Conservation (phyloP, 169 alveolate genomes). For the Plasmodium adleri region DNA sequence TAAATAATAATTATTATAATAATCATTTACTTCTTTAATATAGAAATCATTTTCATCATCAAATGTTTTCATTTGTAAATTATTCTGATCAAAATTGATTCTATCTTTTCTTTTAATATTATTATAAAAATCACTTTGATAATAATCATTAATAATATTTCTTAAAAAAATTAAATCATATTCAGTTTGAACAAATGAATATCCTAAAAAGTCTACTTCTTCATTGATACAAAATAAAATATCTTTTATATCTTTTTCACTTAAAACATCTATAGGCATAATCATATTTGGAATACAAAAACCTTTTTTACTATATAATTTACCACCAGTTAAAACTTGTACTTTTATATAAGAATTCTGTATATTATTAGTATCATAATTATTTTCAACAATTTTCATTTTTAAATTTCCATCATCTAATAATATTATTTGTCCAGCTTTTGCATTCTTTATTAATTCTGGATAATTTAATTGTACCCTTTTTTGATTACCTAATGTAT, state of each 20-base stretch:
- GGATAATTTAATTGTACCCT: slow-evolving; percentile 84
- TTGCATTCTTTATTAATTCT: slow-evolving; percentile 79
- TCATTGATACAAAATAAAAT: slow-evolving; percentile 85
- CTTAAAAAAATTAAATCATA: slow-evolving; percentile 82
- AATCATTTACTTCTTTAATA: slow-evolving; percentile 72
- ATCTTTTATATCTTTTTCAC: slow-evolving; percentile 86
- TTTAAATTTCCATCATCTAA: slow-evolving; percentile 86
- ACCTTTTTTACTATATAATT: slow-evolving; percentile 87
- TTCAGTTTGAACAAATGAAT: slow-evolving; percentile 84
- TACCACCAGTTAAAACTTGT: slow-evolving; percentile 84
- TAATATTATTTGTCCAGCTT: slow-evolving; percentile 81
- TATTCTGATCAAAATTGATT: slow-evolving; percentile 61
- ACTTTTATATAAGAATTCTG: slow-evolving; percentile 77
- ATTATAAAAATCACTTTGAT: slow-evolving; percentile 78
- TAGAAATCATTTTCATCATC: slow-evolving; percentile 65
- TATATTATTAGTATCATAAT: slow-evolving; percentile 7
- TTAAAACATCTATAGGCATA: slow-evolving; percentile 84
- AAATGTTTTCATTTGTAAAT: slow-evolving; percentile 35
- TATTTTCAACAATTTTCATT: slow-evolving; percentile 77
- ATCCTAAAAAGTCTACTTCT: slow-evolving; percentile 85
- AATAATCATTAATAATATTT: slow-evolving; percentile 82
- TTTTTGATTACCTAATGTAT: slow-evolving; percentile 77
- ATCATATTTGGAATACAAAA: slow-evolving; percentile 87
- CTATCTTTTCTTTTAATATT: slow-evolving; percentile 77
- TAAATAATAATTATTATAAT: slow-evolving; percentile 64